These are phyloP conservation scores for Pseudogymnoascus sp. DNA, from an alignment of 2,329 filamentous ascomycete species.

Conservation along the genomic window DNA sequence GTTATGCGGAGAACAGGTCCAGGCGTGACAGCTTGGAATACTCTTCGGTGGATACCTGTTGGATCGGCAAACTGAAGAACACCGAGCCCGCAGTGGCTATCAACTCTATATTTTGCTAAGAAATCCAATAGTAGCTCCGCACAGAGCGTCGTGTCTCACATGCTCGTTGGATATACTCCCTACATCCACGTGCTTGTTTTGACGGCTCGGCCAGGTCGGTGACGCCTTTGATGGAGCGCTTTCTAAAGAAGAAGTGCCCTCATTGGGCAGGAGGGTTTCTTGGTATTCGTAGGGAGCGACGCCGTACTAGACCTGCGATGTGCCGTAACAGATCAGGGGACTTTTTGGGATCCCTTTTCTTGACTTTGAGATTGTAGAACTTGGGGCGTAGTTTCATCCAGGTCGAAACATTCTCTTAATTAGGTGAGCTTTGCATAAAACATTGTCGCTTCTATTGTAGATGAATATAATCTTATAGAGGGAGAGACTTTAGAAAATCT, in stretches of 20 bases:
- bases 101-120: neutral
- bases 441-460: neutral
- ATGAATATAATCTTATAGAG: neutral
- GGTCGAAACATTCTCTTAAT: neutral
- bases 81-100: neutral
- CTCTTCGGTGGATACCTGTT: neutral
- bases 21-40: neutral
- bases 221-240: conserved; percentile 35
- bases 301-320: conserved; percentile 49
- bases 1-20: neutral
- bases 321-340: conserved; percentile 43
- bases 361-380: conserved; percentile 53
- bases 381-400: conserved; percentile 28
- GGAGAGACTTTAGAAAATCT: too few species aligned
- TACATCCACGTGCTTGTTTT: neutral
- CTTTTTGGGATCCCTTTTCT: conserved; percentile 43
- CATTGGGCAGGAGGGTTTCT: conserved; percentile 44
- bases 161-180: neutral
- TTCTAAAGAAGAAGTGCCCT: conserved; percentile 51
- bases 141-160: neutral
- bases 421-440: neutral
- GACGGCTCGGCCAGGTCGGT: neutral
- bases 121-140: neutral
- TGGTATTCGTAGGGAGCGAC: conserved; percentile 48
- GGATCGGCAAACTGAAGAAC: neutral